Conservation (phyloP, 331 rosid species). For the Arachis monticola region DNA sequence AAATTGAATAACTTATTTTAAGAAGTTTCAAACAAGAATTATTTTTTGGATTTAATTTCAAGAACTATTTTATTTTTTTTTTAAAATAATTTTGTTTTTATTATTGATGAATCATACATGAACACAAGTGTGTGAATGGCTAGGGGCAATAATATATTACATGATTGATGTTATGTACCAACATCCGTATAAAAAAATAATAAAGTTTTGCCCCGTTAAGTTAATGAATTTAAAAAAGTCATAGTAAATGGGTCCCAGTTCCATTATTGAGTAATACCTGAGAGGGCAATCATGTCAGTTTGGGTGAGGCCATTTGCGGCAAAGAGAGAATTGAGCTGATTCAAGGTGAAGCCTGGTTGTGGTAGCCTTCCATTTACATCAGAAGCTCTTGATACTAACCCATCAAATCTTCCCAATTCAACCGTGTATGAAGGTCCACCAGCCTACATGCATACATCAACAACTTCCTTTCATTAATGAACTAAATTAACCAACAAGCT, state of each 20-base stretch:
- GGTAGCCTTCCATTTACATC: slow-evolving; percentile 79
- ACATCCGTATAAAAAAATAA: not conserved
- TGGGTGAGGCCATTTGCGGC: slow-evolving; percentile 63
- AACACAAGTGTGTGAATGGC: not conserved
- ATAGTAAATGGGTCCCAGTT: not conserved
- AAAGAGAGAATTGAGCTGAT: slow-evolving; percentile 75
- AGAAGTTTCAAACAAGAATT: not conserved
- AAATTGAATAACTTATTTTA: not conserved
- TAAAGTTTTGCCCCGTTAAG: not conserved
- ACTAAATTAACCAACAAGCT: too few relatives aligned
- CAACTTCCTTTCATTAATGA: too few relatives aligned
- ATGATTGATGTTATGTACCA: not conserved
- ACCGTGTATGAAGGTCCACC: slow-evolving; percentile 84
- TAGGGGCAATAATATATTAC: not conserved
- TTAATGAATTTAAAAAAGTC: not conserved
- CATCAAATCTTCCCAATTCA: slow-evolving; percentile 90
- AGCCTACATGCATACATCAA: slow-evolving; percentile 45
- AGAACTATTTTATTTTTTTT: not conserved
- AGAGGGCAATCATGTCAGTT: slow-evolving; percentile 91
- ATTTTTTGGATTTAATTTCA: not conserved
- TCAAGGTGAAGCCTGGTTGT: slow-evolving; percentile 55
- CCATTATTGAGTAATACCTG: slow-evolving; percentile 53
- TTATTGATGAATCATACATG: not conserved
- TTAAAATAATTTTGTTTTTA: not conserved
- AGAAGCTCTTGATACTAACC: slow-evolving; percentile 66